Base-by-base conservation (phyloP, 306 rosid species). In the Acmispon strigosus region DNA sequence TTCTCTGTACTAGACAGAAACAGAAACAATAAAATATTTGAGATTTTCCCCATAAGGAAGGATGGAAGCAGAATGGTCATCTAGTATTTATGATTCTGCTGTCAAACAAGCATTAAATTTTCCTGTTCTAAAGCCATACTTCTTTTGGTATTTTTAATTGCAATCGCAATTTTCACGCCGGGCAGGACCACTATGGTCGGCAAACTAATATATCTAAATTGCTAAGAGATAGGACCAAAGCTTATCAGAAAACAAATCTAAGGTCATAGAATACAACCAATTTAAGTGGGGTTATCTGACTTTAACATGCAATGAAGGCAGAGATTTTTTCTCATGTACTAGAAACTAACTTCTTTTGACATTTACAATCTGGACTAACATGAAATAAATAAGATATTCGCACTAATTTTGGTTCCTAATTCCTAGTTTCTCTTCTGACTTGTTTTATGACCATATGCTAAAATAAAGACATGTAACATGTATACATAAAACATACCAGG, bases 1-100 rank as follows among this genome's bases (percentile, higher is more conserved):
- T 85, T 90, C 87, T 76, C 98, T 94, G 96, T 77, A 82, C 96
- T 88, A 84, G 90, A 88, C 84, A 82, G 74, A 73, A 85, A 86
- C 78, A 72, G 57, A 32, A 57, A 42, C 62, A 74, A 70, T 10
- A 73, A 37, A 51, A 15, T 77, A 77, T 69, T 84, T 78, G 39
- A 66, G 62, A 71, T 69, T 80, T 75, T 29, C 32, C 36, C 69
- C 61, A 2, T 8, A 72, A 29, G 64, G 10, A 72, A 29, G 64
- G 60, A 34, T 5, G 9, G 54, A 53, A 55, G 45, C 62, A 67
- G 67, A 66, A 64, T 19, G 36, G 34, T 44, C 14, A 9, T 57
- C 41, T 66, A 22, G 70, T 2, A 16, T 14, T 27, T 13, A 45
- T 45, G 63, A 39, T 57, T 42, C 20, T 8, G 55, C 39, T 15